phyloP scores from a whole-genome alignment of 805 yeast genomes.

The Starmerella bacillaris region DNA sequence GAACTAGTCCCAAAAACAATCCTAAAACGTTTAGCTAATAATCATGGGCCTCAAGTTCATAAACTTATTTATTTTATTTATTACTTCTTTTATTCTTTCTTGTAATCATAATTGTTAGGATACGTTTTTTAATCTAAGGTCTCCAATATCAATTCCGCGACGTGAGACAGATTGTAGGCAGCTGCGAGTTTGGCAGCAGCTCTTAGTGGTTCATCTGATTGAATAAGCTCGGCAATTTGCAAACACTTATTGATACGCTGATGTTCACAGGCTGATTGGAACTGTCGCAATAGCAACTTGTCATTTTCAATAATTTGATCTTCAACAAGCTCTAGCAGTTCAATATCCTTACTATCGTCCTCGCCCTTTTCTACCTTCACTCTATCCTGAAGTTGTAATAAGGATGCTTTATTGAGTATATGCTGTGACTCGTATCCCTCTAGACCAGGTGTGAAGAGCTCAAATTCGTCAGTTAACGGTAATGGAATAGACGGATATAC shows the following conservation, averaged over 20 bases:
- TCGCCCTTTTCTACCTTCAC: constrained; percentile 7
- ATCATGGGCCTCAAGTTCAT: no score
- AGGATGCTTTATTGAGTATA: constrained; percentile 17
- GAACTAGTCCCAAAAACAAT: no score
- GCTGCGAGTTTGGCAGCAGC: constrained; percentile 79
- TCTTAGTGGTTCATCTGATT: constrained; percentile 57
- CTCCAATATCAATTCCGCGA: constrained; percentile 29
- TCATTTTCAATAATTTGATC: constrained; percentile 46
- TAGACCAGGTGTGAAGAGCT: constrained; percentile 45
- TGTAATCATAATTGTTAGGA: no score
- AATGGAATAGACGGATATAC: constrained; percentile 67
- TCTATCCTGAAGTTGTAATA: constrained; percentile 16
- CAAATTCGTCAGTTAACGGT: constrained; percentile 66
- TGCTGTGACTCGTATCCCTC: constrained; percentile 15
- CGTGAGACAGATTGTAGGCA: constrained; percentile 36
- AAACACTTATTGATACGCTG: constrained; percentile 47
- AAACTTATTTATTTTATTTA: no score
- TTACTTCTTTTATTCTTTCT: no score
- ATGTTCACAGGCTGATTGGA: constrained; percentile 56
- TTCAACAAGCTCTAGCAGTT: constrained; percentile 32
- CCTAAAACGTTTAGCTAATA: no score
- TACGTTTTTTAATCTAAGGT: background rate
- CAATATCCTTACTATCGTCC: constrained; percentile 17
- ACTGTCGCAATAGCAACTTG: constrained; percentile 55
- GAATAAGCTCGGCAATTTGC: constrained; percentile 48